Conservation (phyloP, 2,329 filamentous ascomycete species). For the Shiraia sp. region DNA sequence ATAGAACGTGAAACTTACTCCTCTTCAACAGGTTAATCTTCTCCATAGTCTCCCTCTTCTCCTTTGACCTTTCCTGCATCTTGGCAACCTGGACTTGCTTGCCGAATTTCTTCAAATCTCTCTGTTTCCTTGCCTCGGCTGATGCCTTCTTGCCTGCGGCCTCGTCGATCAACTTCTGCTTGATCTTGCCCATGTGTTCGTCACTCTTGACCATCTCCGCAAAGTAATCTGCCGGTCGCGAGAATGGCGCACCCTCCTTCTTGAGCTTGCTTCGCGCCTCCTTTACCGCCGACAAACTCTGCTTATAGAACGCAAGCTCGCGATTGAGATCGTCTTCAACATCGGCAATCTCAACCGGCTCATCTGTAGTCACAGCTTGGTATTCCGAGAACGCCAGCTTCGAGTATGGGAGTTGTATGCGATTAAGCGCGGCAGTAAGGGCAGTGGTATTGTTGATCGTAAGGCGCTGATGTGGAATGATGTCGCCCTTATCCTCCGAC, state of each 20-base stretch:
- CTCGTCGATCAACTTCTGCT: constrained; percentile 88
- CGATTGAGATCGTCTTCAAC: constrained; percentile 89
- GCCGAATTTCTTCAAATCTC: constrained; percentile 98
- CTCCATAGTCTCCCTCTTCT: constrained; percentile 89
- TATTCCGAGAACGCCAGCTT: constrained; percentile 80
- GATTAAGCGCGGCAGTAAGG: constrained; percentile 76
- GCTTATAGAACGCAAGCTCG: constrained; percentile 90
- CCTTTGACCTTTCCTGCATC: constrained; percentile 89
- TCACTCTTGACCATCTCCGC: constrained; percentile 99
- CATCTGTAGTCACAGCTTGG: constrained; percentile 72
- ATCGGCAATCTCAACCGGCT: constrained; percentile 75
- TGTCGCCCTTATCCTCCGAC: constrained; percentile 81
- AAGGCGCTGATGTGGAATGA: constrained; percentile 86
- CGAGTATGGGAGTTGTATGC: constrained; percentile 72
- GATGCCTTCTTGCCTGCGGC: constrained; percentile 91
- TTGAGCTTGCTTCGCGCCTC: constrained; percentile 74
- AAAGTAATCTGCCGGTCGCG: constrained; percentile 91
- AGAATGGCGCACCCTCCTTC: constrained; percentile 82
- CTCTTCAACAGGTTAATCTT: constrained; percentile 95
- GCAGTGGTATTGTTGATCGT: constrained; percentile 97
- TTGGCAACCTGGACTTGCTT: constrained; percentile 98
- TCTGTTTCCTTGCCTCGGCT: constrained; percentile 85
- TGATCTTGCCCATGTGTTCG: constrained; percentile 97
- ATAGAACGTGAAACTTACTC: too few species aligned
- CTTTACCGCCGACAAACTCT: constrained; percentile 78